phyloP scores from a whole-genome alignment of 495 filamentous ascomycete species.

The Neurospora sp. region DNA sequence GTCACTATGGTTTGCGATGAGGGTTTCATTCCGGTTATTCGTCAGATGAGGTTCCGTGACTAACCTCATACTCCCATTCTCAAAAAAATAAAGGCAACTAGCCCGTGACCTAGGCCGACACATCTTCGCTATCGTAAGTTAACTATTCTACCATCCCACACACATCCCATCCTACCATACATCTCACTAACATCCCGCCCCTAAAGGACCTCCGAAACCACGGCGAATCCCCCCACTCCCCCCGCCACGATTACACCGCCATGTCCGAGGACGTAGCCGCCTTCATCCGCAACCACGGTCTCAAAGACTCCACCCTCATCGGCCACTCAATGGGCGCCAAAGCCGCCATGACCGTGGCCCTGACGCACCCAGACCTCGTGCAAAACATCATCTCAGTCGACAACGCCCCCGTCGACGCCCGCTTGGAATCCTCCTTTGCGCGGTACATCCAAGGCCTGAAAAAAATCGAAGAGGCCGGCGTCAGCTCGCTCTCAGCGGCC shows the following conservation, averaged over 20 bases:
- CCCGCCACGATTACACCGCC: conserved; percentile 66
- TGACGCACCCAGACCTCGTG: conserved; percentile 55
- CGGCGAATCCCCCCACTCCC: conserved; percentile 75
- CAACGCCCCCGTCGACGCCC: conserved; percentile 81
- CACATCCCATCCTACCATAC: too few species aligned
- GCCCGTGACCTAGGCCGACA: conserved; percentile 71
- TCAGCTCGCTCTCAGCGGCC: conserved; percentile 64
- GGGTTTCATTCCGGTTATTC: too few species aligned
- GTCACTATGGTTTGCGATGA: too few species aligned
- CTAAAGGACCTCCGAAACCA: conserved; percentile 85
- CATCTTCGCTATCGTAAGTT: conserved; percentile 71
- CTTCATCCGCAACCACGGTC: conserved; percentile 66
- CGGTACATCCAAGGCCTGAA: conserved; percentile 82
- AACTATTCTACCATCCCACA: neutral
- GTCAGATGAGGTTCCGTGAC: neutral
- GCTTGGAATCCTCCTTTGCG: conserved; percentile 61
- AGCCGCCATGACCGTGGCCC: conserved; percentile 79
- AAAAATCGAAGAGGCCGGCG: conserved; percentile 55
- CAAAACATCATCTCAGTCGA: conserved; percentile 72
- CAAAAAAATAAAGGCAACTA: conserved; percentile 41
- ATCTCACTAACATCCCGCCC: neutral
- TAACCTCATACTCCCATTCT: neutral
- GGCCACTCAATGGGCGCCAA: conserved; percentile 99
- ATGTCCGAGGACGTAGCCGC: conserved; percentile 82
- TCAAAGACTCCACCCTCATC: conserved; percentile 65